Conservation (phyloP, 306 rosid genomes). For the Rubus idaeus region DNA sequence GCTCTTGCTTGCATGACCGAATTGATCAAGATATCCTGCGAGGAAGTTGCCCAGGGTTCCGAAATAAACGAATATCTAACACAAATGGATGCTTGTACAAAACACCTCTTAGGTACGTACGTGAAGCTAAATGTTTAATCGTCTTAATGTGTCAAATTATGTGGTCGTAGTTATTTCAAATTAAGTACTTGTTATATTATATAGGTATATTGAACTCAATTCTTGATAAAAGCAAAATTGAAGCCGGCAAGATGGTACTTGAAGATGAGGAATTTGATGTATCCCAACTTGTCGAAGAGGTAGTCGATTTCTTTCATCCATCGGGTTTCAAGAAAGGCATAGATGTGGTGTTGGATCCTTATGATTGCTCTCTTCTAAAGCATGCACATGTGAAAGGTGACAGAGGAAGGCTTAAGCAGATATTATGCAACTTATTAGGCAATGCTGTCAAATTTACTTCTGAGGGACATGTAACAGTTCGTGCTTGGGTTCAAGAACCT, state of each 20-base stretch:
- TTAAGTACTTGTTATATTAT: neutral
- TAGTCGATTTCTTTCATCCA: constrained; percentile 60
- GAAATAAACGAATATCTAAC: constrained; percentile 50
- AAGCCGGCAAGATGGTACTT: constrained; percentile 77
- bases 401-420: constrained; percentile 68
- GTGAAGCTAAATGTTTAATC: neutral
- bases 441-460: constrained; percentile 78
- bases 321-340: constrained; percentile 61
- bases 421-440: constrained; percentile 64
- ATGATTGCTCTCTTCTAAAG: constrained; percentile 49
- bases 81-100: constrained; percentile 60
- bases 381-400: constrained; percentile 64
- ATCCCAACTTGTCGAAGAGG: constrained; percentile 60
- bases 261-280: constrained; percentile 77
- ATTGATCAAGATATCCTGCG: constrained; percentile 49
- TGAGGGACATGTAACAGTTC: constrained; percentile 56
- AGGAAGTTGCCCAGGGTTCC: constrained; percentile 34
- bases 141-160: neutral
- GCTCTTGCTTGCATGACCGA: constrained; percentile 62
- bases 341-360: constrained; percentile 69
- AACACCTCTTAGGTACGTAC: constrained; percentile 71
- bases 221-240: constrained; percentile 80
- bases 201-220: constrained; percentile 68
- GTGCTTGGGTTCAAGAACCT: constrained; percentile 61
- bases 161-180: neutral